These are phyloP conservation scores for Sporodiniella umbellata DNA, from an alignment of 371 early-diverging fungal genomes.

Conservation along the genomic window DNA sequence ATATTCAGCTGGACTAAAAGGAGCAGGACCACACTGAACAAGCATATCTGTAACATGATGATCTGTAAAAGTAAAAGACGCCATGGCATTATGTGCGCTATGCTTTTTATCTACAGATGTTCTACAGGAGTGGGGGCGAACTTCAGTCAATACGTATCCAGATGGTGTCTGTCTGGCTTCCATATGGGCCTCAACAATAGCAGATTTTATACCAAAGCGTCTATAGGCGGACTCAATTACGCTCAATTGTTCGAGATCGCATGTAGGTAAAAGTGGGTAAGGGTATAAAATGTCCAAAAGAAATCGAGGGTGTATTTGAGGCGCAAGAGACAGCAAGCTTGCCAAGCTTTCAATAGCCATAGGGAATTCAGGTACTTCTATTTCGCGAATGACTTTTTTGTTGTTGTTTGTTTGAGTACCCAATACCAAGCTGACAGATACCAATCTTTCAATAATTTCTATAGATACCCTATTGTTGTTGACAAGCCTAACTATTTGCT, in stretches of 20 bases:
- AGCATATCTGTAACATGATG: slow-evolving; percentile 29
- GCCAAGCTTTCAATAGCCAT: slow-evolving; percentile 57
- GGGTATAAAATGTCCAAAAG: slow-evolving; percentile 69
- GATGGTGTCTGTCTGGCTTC: slow-evolving; percentile 54
- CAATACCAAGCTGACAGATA: slow-evolving; percentile 64
- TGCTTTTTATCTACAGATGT: slow-evolving; percentile 36
- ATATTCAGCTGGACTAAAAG: slow-evolving; percentile 50
- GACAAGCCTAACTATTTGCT: slow-evolving; percentile 39
- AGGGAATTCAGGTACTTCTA: slow-evolving; percentile 73
- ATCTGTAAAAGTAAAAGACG: slow-evolving; percentile 39
- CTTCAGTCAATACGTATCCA: slow-evolving; percentile 47
- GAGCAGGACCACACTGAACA: slow-evolving; percentile 50
- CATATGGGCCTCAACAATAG: slow-evolving; percentile 38
- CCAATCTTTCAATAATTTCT: slow-evolving; percentile 53
- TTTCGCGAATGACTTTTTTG: slow-evolving; percentile 38
- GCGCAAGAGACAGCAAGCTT: slow-evolving; percentile 45
- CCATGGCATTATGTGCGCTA: slow-evolving; percentile 32
- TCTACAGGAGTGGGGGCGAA: slow-evolving; percentile 27
- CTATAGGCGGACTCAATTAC: slow-evolving; percentile 68
- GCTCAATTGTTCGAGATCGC: slow-evolving; percentile 59
- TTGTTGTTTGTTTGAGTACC: slow-evolving; percentile 43
- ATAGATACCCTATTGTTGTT: slow-evolving; percentile 21
- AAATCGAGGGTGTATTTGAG: slow-evolving; percentile 54
- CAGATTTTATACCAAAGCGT: slow-evolving; percentile 64
- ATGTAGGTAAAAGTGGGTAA: slow-evolving; percentile 59